phyloP scores from a whole-genome alignment of 805 yeast genomes.

The Hanseniaspora clermontiae region DNA sequence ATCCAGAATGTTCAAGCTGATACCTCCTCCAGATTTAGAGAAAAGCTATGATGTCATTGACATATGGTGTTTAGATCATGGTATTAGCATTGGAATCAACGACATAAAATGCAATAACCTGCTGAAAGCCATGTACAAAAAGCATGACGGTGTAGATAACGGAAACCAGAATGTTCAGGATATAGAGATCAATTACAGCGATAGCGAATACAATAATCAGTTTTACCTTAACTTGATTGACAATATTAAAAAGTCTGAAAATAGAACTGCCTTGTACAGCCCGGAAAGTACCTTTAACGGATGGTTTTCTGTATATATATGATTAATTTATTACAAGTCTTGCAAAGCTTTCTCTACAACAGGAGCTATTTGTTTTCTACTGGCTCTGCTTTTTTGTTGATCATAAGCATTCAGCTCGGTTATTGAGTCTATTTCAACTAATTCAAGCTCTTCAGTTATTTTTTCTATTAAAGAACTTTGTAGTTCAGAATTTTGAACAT shows the following conservation, averaged over 20 bases:
- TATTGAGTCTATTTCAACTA: slow-evolving; percentile 15
- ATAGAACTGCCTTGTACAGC: background rate
- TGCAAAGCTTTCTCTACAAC: slow-evolving; percentile 22
- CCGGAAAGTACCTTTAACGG: background rate
- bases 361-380: slow-evolving; percentile 84
- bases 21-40: background rate
- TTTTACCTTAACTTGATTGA: background rate
- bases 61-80: slow-evolving; percentile 9
- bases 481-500: slow-evolving; percentile 16
- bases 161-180: background rate
- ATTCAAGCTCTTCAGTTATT: slow-evolving; percentile 16
- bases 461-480: background rate
- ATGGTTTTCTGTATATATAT: slow-evolving; percentile 17
- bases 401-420: slow-evolving; percentile 21
- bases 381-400: slow-evolving; percentile 49
- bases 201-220: slow-evolving; percentile 16
- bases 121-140: slow-evolving; percentile 3
- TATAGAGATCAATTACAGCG: background rate
- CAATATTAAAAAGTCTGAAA: background rate
- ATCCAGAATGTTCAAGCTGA: slow-evolving; percentile 2
- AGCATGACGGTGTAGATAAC: background rate
- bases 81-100: background rate
- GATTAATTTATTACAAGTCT: background rate
- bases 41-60: background rate
- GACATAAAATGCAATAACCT: background rate